Conservation (phyloP, 768 basidiomycete species). For the Bullera alba region DNA sequence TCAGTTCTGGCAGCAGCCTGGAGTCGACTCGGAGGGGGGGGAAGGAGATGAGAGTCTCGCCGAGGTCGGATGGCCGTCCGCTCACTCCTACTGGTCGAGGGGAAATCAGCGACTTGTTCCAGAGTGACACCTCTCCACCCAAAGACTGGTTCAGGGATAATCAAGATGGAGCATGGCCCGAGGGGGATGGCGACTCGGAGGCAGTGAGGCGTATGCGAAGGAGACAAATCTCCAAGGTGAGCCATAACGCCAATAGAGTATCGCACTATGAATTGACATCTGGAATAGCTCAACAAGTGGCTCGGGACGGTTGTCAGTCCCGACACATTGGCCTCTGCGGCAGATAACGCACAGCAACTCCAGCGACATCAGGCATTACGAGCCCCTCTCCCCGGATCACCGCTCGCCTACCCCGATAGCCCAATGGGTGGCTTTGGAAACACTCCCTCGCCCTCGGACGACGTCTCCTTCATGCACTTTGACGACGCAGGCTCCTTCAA, state of each 20-base stretch:
- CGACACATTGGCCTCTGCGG: not conserved
- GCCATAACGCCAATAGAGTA: not conserved
- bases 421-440: not conserved
- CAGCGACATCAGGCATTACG: not conserved
- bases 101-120: not conserved
- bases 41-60: not conserved
- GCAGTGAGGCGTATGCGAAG: not conserved
- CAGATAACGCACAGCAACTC: not conserved
- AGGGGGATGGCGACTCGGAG: not conserved
- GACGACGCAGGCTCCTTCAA: not conserved
- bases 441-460: not conserved
- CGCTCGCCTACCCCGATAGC: not conserved
- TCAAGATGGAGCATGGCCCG: not conserved
- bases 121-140: not conserved
- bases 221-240: not conserved
- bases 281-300: not conserved
- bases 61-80: not conserved
- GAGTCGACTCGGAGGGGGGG: too few relatives aligned
- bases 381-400: not conserved
- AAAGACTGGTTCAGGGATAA: not conserved
- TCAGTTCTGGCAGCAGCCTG: too few relatives aligned
- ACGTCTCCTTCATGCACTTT: not conserved
- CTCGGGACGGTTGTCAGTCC: not conserved
- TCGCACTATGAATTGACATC: not conserved
- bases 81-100: not conserved